Percentiles rank a stretch among this genome's conserved stretches.
Conservation (phyloP, 495 filamentous ascomycete genomes). For the Aspergillus nanangensis region DNA sequence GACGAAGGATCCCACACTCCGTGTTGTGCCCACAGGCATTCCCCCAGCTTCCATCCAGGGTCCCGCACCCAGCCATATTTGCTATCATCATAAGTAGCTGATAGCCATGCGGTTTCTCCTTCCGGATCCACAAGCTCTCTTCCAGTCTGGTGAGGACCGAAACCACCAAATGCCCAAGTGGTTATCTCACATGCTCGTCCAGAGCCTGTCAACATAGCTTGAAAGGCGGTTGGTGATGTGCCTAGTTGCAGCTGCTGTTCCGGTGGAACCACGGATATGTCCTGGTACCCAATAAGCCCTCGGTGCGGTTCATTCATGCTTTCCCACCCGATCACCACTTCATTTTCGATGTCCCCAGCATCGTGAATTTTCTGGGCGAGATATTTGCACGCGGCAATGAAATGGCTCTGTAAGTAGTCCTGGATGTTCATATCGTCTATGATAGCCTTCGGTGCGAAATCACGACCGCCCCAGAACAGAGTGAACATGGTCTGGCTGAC, state of each 20-base stretch:
- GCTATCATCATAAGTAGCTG: slow-evolving; percentile 72
- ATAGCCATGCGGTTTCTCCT: slow-evolving; percentile 80
- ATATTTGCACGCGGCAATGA: slow-evolving; percentile 70
- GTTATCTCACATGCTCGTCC: slow-evolving; percentile 85
- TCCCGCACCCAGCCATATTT: slow-evolving; percentile 89
- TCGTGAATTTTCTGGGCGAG: slow-evolving; percentile 83
- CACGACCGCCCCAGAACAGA: slow-evolving; percentile 85
- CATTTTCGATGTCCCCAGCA: slow-evolving; percentile 81
- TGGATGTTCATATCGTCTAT: slow-evolving; percentile 95
- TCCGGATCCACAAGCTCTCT: slow-evolving; percentile 80
- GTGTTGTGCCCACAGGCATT: slow-evolving; percentile 96
- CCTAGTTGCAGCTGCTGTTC: slow-evolving; percentile 93
- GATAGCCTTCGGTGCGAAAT: slow-evolving; percentile 93
- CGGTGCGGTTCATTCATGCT: slow-evolving; percentile 92
- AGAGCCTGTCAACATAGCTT: slow-evolving; percentile 85
- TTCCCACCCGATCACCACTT: slow-evolving; percentile 92
- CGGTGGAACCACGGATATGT: slow-evolving; percentile 73
- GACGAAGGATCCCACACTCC: slow-evolving; percentile 86
- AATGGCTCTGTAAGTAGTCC: slow-evolving; percentile 89
- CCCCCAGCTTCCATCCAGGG: slow-evolving; percentile 81
- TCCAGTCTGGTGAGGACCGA: slow-evolving; percentile 88
- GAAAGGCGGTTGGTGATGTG: slow-evolving; percentile 91
- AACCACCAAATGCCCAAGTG: slow-evolving; percentile 88
- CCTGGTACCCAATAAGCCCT: slow-evolving; percentile 80
- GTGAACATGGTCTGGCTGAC: slow-evolving; percentile 91